Percentiles rank a stretch among this genome's conserved stretches.
These are phyloP conservation scores for Protomyces macrosporus DNA, from an alignment of 1,139 yeast genomes.

Conservation along the genomic window DNA sequence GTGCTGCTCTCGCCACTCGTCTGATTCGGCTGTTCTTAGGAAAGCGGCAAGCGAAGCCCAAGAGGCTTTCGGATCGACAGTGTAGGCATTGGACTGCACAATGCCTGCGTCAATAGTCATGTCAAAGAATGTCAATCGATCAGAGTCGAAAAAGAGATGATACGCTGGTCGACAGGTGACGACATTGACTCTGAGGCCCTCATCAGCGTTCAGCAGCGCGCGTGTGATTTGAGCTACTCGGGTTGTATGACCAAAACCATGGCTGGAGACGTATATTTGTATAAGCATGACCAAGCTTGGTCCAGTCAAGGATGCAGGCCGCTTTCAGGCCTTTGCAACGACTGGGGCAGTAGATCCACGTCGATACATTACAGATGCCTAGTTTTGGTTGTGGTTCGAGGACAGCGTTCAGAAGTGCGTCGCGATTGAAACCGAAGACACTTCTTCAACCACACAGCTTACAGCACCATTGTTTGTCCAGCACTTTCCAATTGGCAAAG, in stretches of 20 bases:
- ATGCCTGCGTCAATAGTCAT: conserved; percentile 1
- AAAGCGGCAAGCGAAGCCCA: background rate
- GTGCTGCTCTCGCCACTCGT: background rate
- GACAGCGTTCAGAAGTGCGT: no score
- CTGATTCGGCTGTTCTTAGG: background rate
- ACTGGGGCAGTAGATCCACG: no score
- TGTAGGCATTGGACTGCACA: conserved; percentile 15
- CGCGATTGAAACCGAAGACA: no score
- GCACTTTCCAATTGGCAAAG: no score
- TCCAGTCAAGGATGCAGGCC: no score
- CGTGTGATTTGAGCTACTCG: conserved; percentile 11
- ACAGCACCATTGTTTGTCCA: no score
- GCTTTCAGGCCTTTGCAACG: no score
- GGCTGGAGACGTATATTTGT: conserved; percentile 13
- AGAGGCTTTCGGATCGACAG: background rate
- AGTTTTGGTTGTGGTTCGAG: no score
- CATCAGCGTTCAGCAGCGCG: background rate
- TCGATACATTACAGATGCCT: no score
- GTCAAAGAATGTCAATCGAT: background rate
- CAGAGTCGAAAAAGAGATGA: conserved; percentile 11
- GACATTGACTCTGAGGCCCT: background rate
- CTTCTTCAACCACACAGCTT: no score
- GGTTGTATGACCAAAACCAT: conserved; percentile 21
- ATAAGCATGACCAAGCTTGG: background rate
- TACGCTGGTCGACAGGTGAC: conserved; percentile 6